A percentile compares a stretch with the other conserved stretches of the same genome.
phyloP scores from a whole-genome alignment of 176 grass and related monocot species.

The Avena sativa region DNA sequence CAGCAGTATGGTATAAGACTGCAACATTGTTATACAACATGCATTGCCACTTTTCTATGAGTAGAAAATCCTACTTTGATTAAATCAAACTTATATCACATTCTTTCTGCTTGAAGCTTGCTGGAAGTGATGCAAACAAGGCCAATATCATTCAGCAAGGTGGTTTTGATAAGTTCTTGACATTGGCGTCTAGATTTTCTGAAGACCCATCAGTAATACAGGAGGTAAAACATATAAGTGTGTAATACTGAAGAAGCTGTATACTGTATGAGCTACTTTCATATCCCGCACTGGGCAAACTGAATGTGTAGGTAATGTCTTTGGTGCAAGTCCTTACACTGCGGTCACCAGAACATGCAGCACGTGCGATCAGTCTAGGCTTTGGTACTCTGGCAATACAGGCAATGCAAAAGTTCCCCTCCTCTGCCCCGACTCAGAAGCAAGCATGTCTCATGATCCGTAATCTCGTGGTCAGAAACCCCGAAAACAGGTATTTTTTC shows the following conservation, averaged over 20 bases:
- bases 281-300: slow-evolving; percentile 8
- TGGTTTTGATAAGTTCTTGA: slow-evolving; percentile 78
- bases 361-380: slow-evolving; percentile 66
- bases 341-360: slow-evolving; percentile 88
- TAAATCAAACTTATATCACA: slow-evolving; percentile 35
- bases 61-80: not conserved
- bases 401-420: slow-evolving; percentile 75
- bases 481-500: slow-evolving; percentile 72
- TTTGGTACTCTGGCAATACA: slow-evolving; percentile 71
- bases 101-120: slow-evolving; percentile 68
- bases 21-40: not conserved
- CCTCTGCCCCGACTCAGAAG: slow-evolving; percentile 74
- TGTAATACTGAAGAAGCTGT: slow-evolving; percentile 28
- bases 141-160: slow-evolving; percentile 71
- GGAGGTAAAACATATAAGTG: slow-evolving; percentile 63
- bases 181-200: slow-evolving; percentile 72
- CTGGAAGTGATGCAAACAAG: slow-evolving; percentile 89
- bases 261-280: not conserved
- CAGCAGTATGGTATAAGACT: slow-evolving; percentile 12
- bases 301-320: slow-evolving; percentile 75
- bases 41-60: too few species aligned
- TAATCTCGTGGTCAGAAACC: slow-evolving; percentile 92
- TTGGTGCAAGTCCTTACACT: slow-evolving; percentile 77
- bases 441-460: slow-evolving; percentile 97
- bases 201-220: slow-evolving; percentile 84